Evolutionary conservation across 202 grass and related monocot species (phyloP).

Genomic region (Digitaria exilis): DNA sequence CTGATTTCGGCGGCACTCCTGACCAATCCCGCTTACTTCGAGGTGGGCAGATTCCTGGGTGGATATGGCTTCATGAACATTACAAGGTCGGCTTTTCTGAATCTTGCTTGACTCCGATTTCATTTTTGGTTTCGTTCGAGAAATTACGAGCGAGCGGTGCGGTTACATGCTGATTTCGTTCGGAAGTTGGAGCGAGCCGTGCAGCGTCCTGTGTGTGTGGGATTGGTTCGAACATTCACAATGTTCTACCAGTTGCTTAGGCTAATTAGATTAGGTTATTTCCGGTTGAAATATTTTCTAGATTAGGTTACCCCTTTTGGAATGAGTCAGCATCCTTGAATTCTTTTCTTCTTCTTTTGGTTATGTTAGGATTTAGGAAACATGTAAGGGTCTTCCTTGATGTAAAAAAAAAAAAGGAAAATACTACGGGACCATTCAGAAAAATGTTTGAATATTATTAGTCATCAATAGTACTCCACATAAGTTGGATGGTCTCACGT

Average conservation of each 20-base stretch:
- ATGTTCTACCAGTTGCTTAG: neutral
- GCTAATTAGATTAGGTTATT: slow-evolving; percentile 24
- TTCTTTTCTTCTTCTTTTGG: neutral
- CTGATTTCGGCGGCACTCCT: slow-evolving; percentile 54
- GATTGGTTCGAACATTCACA: neutral
- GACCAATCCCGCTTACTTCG: slow-evolving; percentile 78
- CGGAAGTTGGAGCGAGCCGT: neutral
- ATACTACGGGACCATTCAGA: neutral
- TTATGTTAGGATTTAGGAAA: slow-evolving; percentile 18
- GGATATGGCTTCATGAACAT: slow-evolving; percentile 94
- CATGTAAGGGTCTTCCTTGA: no score
- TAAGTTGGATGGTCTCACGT: neutral
- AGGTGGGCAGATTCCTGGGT: slow-evolving; percentile 79
- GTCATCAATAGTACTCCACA: neutral
- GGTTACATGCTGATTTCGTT: slow-evolving; percentile 7
- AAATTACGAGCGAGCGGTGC: neutral
- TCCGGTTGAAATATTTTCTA: slow-evolving; percentile 27
- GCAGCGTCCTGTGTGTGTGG: neutral
- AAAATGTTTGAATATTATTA: slow-evolving; percentile 18
- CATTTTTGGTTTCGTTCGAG: neutral
- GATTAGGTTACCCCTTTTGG: neutral
- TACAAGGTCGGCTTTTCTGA: slow-evolving; percentile 60
- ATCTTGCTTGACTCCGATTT: neutral
- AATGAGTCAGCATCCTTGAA: neutral
- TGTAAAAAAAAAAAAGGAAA: neutral